Conservation (phyloP, 345 rosid genomes). For the Eucalyptus brandiana region DNA sequence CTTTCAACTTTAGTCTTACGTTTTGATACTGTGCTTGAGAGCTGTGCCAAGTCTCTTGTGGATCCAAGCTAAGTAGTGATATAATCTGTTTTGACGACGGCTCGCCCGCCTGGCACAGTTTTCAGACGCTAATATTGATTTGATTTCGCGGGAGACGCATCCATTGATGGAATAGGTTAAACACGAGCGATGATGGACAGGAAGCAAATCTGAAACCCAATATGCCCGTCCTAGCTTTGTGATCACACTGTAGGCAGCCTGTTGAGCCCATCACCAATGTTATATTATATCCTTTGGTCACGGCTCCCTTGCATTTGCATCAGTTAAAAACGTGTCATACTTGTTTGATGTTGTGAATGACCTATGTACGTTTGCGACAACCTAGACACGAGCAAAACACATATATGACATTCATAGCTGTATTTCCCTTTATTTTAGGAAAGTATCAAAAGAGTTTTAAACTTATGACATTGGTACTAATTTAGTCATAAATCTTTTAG, state of each 20-base stretch:
- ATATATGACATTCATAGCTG: background rate
- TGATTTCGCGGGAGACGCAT: background rate
- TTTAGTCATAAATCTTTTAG: rapidly evolving
- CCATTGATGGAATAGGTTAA: background rate
- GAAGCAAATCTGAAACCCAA: background rate
- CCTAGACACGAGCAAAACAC: background rate
- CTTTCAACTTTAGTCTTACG: background rate
- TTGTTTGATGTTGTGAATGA: background rate
- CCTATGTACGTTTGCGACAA: background rate
- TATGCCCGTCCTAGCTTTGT: background rate
- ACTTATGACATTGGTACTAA: too few species aligned
- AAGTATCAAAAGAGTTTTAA: too few species aligned
- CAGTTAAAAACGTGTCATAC: background rate
- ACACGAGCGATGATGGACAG: background rate
- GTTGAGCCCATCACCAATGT: background rate
- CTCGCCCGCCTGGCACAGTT: background rate
- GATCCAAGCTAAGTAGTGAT: background rate
- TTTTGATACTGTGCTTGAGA: background rate
- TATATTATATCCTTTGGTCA: background rate
- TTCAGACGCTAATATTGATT: background rate
- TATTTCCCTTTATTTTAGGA: background rate
- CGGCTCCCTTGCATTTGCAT: background rate
- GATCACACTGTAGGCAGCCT: background rate
- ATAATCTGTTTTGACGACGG: background rate
- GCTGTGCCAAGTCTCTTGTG: background rate